A percentile compares a stretch with the other conserved stretches of the same genome.
phyloP scores from a whole-genome alignment of 192 early-diverging fungal genomes.

The Phlyctochytrium planicorne region DNA sequence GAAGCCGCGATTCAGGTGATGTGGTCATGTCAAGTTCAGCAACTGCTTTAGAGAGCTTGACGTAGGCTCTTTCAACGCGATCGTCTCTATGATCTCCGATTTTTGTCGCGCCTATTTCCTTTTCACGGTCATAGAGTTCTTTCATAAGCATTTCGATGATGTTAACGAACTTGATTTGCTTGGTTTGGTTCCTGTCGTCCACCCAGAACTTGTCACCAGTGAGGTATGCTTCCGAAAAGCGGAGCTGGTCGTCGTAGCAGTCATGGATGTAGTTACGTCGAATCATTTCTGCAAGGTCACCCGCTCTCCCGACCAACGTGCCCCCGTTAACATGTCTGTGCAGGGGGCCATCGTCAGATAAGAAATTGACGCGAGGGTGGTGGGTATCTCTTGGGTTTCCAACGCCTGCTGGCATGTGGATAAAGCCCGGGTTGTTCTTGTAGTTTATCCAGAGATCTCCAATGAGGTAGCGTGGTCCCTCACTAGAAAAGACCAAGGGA shows the following conservation, averaged over 20 bases:
- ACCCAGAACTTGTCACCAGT: constrained; percentile 14
- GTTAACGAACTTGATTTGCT: too few species aligned
- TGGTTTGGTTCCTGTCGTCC: not conserved
- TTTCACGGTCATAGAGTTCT: too few species aligned
- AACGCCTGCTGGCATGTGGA: not conserved
- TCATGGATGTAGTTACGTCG: constrained; percentile 19
- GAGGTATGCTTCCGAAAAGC: constrained; percentile 19
- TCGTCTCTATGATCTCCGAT: too few species aligned
- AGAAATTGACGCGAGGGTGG: not conserved
- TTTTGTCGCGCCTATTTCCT: not conserved
- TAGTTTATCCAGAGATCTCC: too few species aligned
- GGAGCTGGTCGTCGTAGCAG: constrained; percentile 27
- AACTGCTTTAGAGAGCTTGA: too few species aligned
- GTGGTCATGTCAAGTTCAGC: too few species aligned
- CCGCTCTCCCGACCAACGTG: constrained; percentile 20
- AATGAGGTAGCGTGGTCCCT: too few species aligned
- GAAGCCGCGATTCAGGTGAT: too few species aligned
- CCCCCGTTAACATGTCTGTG: constrained; percentile 24
- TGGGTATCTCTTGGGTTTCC: not conserved
- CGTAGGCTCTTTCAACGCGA: too few species aligned
- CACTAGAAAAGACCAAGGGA: too few species aligned
- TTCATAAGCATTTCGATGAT: too few species aligned
- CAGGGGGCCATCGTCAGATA: constrained; percentile 1
- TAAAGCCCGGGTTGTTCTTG: too few species aligned
- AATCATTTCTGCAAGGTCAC: constrained; percentile 9